Conservation (phyloP, 768 basidiomycete genomes). For the Candolleomyces aberdarensis region DNA sequence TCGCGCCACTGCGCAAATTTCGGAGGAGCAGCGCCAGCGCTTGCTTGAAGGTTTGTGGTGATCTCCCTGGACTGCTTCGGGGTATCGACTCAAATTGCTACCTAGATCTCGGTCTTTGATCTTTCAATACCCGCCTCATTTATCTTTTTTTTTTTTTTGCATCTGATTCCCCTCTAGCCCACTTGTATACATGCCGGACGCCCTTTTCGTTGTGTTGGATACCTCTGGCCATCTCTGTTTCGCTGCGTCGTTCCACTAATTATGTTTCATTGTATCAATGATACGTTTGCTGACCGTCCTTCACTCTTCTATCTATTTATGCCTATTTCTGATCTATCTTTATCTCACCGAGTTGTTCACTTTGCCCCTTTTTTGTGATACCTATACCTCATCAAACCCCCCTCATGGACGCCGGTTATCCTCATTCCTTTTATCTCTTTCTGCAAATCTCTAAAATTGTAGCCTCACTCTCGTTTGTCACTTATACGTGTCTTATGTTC, state of each 20-base stretch:
- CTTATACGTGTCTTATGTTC: too few species aligned
- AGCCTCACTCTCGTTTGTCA: constrained; percentile 5
- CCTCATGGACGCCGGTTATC: neutral
- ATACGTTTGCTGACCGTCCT: neutral
- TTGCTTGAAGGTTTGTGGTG: constrained; percentile 62
- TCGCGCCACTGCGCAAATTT: constrained; percentile 77
- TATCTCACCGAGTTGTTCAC: neutral
- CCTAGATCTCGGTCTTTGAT: constrained; percentile 21
- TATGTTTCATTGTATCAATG: too few species aligned
- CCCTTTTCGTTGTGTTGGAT: too few species aligned
- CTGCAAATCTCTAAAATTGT: neutral
- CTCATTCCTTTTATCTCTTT: neutral
- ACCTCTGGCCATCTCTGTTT: too few species aligned
- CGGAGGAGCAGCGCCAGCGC: constrained; percentile 68
- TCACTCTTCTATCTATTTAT: neutral
- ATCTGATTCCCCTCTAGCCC: neutral
- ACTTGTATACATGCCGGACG: too few species aligned
- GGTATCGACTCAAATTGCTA: neutral
- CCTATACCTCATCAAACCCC: neutral
- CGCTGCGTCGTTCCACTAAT: too few species aligned
- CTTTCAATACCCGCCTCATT: constrained; percentile 15
- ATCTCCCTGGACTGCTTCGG: neutral
- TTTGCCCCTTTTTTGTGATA: neutral
- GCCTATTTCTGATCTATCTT: too few species aligned
- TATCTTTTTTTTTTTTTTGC: neutral